A percentile compares a stretch with the other conserved stretches of the same genome.
Evolutionary conservation across 2,329 filamentous ascomycete genomes (phyloP).

Genomic region (Cucurbitaria berberidis): DNA sequence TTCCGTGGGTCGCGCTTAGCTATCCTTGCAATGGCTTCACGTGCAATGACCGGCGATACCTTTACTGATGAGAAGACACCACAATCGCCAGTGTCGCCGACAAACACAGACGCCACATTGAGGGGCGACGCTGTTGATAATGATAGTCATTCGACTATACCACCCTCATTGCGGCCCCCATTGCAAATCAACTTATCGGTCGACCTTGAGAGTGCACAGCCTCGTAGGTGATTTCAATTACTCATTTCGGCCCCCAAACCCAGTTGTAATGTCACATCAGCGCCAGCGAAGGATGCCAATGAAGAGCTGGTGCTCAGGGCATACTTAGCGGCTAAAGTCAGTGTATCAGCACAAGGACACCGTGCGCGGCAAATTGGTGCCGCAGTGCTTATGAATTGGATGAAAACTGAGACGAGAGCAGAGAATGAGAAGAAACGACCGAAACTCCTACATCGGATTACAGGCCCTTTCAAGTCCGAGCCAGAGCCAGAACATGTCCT

Average conservation of each 20-base stretch:
- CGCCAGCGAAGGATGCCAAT: not conserved
- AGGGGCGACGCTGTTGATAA: constrained; percentile 37
- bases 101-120: constrained; percentile 37
- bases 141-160: constrained; percentile 19
- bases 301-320: not conserved
- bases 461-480: constrained; percentile 35
- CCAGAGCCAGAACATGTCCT: constrained; percentile 40
- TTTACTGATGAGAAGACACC: constrained; percentile 30
- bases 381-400: not conserved
- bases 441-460: constrained; percentile 34
- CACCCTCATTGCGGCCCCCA: constrained; percentile 14
- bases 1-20: not conserved
- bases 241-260: constrained; percentile 21
- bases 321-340: not conserved
- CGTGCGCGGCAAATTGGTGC: not conserved
- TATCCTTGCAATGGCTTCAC: constrained; percentile 28
- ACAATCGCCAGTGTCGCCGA: constrained; percentile 36
- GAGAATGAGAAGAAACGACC: constrained; percentile 33
- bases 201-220: constrained; percentile 35
- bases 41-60: constrained; percentile 43
- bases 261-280: not conserved
- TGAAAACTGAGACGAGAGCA: constrained; percentile 19
- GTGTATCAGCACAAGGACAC: not conserved
- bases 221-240: constrained; percentile 33
- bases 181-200: constrained; percentile 15